Evolutionary conservation across 2,329 filamentous ascomycete species (phyloP).

Genomic region (Colletotrichum simmondsii): DNA sequence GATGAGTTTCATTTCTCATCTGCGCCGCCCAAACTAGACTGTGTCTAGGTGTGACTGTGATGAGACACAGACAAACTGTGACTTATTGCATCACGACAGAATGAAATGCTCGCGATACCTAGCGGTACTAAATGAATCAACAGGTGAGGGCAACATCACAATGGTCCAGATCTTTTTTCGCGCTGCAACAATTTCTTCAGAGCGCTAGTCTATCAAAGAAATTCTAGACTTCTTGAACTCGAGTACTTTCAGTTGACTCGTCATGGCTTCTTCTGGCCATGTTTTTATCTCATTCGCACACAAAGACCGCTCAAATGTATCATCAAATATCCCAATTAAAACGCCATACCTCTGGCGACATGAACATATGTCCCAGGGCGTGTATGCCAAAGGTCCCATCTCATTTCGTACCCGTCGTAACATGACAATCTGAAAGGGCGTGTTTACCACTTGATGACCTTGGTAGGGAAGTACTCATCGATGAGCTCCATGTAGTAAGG

Average conservation of each 20-base stretch:
- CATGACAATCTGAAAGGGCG: background rate
- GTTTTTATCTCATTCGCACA: background rate
- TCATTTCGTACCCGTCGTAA: conserved; percentile 25
- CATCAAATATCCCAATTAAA: conserved; percentile 5
- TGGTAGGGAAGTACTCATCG: conserved; percentile 54
- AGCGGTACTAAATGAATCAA: too few relatives aligned
- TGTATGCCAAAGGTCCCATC: conserved; percentile 10
- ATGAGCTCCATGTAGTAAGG: conserved; percentile 57
- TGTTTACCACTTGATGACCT: conserved; percentile 50
- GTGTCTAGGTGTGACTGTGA: too few relatives aligned
- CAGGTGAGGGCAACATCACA: background rate
- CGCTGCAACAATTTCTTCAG: background rate
- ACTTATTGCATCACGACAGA: too few relatives aligned
- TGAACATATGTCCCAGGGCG: background rate
- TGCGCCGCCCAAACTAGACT: too few relatives aligned
- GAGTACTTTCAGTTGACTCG: background rate
- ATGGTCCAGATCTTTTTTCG: background rate
- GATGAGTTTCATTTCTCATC: too few relatives aligned
- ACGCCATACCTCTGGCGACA: conserved; percentile 21
- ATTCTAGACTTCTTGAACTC: background rate
- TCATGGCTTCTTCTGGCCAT: conserved; percentile 9
- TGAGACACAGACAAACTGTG: too few relatives aligned
- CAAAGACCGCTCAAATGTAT: conserved; percentile 22
- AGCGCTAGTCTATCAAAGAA: background rate
- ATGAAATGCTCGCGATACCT: background rate